A percentile compares a stretch with the other conserved stretches of the same genome.
Conservation (phyloP, 1,139 yeast genomes). For the Nakaseomyces kungkrabaensis region DNA sequence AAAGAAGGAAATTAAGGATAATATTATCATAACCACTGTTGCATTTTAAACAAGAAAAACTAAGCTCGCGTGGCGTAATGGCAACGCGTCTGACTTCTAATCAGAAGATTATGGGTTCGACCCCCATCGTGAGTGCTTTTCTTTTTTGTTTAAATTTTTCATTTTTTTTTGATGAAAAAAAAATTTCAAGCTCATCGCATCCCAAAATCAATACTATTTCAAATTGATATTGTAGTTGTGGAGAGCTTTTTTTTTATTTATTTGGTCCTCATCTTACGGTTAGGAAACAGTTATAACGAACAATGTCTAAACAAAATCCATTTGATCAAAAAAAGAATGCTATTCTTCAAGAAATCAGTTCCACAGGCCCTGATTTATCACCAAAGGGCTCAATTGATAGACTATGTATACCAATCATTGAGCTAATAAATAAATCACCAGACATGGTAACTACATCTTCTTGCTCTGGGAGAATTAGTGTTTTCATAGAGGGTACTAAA, state of each 20-base stretch:
- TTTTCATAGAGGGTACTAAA: conserved; percentile 58
- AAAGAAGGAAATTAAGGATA: too few relatives aligned
- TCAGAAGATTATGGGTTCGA: conserved; percentile 57
- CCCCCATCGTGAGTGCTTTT: conserved; percentile 49
- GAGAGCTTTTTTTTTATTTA: too few relatives aligned
- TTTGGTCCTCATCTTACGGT: too few relatives aligned
- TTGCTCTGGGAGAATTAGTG: conserved; percentile 80
- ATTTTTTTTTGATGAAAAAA: not conserved
- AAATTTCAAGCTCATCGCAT: conserved; percentile 1
- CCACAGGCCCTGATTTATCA: conserved; percentile 53
- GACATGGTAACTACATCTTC: conserved; percentile 82
- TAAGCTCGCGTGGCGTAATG: conserved; percentile 51
- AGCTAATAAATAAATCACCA: conserved; percentile 48
- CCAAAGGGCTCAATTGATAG: conserved; percentile 80
- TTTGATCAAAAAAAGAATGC: conserved; percentile 60
- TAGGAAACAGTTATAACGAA: too few relatives aligned
- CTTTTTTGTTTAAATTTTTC: conserved; percentile 3
- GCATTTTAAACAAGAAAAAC: not conserved
- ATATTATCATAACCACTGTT: too few relatives aligned
- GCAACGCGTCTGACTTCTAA: conserved; percentile 60
- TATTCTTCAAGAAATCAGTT: conserved; percentile 46
- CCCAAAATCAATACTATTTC: not conserved
- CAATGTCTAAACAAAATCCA: conserved; percentile 34
- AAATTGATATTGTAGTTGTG: too few relatives aligned
- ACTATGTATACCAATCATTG: conserved; percentile 59